These are phyloP conservation scores for Ligustrum vulgare DNA, from an alignment of 257 asterid genomes.

Conservation along the genomic window DNA sequence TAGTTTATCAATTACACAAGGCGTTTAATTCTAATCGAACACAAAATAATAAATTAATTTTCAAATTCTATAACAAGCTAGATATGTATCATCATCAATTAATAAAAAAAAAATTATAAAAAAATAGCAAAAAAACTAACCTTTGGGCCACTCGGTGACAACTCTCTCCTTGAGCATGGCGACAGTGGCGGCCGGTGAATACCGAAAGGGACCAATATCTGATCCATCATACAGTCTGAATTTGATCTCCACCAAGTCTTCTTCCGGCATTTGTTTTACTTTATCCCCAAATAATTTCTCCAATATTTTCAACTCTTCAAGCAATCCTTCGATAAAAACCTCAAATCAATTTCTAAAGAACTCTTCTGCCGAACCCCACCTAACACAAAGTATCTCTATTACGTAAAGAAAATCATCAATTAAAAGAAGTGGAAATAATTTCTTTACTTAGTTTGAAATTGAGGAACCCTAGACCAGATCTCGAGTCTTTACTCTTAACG, in stretches of 20 bases:
- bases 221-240: conserved; percentile 60
- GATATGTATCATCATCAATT: neutral
- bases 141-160: conserved; percentile 11
- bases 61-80: neutral
- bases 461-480: neutral
- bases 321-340: neutral
- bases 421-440: neutral
- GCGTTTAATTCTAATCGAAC: neutral
- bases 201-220: conserved; percentile 56
- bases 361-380: neutral
- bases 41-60: neutral
- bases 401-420: neutral
- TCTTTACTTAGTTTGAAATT: neutral
- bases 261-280: neutral
- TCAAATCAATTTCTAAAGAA: neutral
- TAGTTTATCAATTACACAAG: neutral
- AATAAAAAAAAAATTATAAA: neutral
- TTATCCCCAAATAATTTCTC: neutral
- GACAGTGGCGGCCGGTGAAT: conserved; percentile 52
- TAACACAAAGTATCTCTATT: neutral
- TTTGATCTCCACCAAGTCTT: conserved; percentile 49
- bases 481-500: neutral
- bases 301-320: neutral
- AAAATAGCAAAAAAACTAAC: neutral
- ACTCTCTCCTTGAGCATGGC: conserved; percentile 52